These are phyloP conservation scores for Lepiota subincarnata DNA, from an alignment of 768 basidiomycete genomes.

Conservation along the genomic window DNA sequence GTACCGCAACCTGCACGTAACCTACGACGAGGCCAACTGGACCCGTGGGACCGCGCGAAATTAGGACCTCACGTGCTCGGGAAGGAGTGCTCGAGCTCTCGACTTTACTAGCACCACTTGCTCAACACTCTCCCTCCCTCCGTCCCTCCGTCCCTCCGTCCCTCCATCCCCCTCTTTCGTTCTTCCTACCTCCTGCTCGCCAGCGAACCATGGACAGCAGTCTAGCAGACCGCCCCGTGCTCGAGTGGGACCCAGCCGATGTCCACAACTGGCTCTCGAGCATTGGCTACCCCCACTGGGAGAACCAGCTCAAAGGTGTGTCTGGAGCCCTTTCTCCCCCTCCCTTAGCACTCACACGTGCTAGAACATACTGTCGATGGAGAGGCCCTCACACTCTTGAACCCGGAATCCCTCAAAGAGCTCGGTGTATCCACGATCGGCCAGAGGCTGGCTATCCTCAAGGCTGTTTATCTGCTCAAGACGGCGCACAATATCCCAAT, in stretches of 20 bases:
- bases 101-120: neutral
- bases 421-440: slow-evolving; percentile 89
- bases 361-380: slow-evolving; percentile 87
- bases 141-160: neutral
- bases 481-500: slow-evolving; percentile 77
- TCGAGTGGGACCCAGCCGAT: slow-evolving; percentile 72
- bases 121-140: slow-evolving; percentile 2
- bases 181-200: neutral
- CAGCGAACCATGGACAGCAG: slow-evolving; percentile 30
- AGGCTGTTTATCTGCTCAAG: slow-evolving; percentile 89
- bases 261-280: slow-evolving; percentile 76
- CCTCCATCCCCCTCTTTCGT: too few species aligned
- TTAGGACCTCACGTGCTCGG: slow-evolving; percentile 11
- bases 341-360: neutral
- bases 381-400: slow-evolving; percentile 80
- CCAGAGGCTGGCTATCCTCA: slow-evolving; percentile 87
- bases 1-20: neutral
- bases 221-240: slow-evolving; percentile 34
- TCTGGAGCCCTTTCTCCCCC: slow-evolving; percentile 13
- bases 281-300: slow-evolving; percentile 85
- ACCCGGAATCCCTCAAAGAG: slow-evolving; percentile 80
- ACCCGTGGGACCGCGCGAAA: slow-evolving; percentile 7
- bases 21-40: neutral
- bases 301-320: slow-evolving; percentile 73
- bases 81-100: neutral